phyloP scores from a whole-genome alignment of 768 basidiomycete species.

The Pleurotus ostreatus region DNA sequence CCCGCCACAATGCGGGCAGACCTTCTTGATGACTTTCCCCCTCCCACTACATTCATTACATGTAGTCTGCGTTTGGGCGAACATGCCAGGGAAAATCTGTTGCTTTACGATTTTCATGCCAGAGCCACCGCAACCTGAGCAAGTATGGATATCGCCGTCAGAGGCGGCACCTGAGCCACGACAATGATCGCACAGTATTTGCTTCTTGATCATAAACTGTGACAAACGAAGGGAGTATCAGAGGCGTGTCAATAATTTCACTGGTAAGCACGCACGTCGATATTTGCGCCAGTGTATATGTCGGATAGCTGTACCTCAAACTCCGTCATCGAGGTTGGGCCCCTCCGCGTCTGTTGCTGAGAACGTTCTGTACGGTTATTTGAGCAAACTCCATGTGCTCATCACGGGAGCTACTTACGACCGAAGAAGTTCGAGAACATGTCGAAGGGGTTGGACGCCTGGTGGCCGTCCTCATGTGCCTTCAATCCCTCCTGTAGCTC shows the following conservation, averaged over 20 bases:
- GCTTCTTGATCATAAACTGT: conserved; percentile 90
- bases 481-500: conserved; percentile 78
- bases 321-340: conserved; percentile 73
- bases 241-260: background rate
- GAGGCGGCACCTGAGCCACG: conserved; percentile 93
- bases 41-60: conserved; percentile 85
- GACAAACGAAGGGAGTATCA: conserved; percentile 8
- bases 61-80: conserved; percentile 79
- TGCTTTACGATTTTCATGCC: conserved; percentile 86
- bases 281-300: conserved; percentile 83
- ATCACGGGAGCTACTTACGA: conserved; percentile 38
- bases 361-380: conserved; percentile 32
- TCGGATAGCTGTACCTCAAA: conserved; percentile 87
- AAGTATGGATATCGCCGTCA: conserved; percentile 84
- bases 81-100: conserved; percentile 98
- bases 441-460: conserved; percentile 86
- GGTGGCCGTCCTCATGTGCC: conserved; percentile 85
- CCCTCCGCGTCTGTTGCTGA: conserved; percentile 62
- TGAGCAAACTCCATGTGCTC: too few species aligned
- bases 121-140: conserved; percentile 75
- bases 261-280: conserved; percentile 56
- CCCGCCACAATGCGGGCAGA: conserved; percentile 81
- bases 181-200: conserved; percentile 94
- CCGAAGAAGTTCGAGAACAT: conserved; percentile 93
- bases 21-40: conserved; percentile 70